These are phyloP conservation scores for Pseudogymnoascus sp. DNA, from an alignment of 2,329 filamentous ascomycete genomes.

Conservation along the genomic window DNA sequence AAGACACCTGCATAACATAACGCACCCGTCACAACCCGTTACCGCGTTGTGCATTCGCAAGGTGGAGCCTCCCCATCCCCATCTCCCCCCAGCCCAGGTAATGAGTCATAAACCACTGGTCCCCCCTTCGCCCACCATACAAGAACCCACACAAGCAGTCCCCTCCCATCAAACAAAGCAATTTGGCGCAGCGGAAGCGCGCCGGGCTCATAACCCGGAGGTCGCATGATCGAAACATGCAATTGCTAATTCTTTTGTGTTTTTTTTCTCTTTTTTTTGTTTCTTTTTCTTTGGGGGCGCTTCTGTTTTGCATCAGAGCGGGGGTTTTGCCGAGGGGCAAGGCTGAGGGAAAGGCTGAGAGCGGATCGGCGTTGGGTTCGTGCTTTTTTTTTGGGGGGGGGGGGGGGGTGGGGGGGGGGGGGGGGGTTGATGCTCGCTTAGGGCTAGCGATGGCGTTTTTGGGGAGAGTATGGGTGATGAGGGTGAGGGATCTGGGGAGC, in stretches of 20 bases:
- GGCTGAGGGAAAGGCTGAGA: background rate
- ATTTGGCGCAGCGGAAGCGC: constrained; percentile 15
- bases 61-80: background rate
- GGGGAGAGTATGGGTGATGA: background rate
- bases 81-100: background rate
- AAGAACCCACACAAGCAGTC: background rate
- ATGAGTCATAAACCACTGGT: background rate
- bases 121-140: background rate
- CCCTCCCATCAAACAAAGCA: constrained; percentile 6
- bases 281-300: background rate
- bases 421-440: background rate
- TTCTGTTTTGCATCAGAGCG: too few species aligned
- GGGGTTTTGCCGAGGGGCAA: background rate
- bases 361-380: background rate
- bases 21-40: background rate
- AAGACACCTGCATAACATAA: background rate
- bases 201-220: constrained; percentile 16
- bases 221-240: constrained; percentile 13
- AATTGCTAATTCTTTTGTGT: constrained; percentile 5
- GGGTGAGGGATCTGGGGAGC: background rate
- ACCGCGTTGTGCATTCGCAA: background rate
- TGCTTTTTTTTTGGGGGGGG: background rate
- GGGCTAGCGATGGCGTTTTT: background rate
- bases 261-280: background rate
- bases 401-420: background rate